phyloP scores from a whole-genome alignment of 768 basidiomycete genomes.

The Trametes elegans region DNA sequence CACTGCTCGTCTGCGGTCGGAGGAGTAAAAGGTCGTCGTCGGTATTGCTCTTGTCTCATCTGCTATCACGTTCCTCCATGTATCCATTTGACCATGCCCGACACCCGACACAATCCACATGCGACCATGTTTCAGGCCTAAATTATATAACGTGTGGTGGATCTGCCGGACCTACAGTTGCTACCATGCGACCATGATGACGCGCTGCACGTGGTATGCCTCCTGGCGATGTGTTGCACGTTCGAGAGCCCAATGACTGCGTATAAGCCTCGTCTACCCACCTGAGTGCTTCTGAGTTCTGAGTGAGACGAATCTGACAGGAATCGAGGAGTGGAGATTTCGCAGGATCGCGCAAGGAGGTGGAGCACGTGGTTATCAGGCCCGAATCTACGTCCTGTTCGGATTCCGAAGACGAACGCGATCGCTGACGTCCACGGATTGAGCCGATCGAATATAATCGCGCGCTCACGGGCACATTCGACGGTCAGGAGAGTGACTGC shows the following conservation, averaged over 20 bases:
- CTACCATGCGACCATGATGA: no score
- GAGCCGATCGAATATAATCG: background rate
- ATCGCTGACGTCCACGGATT: constrained; percentile 4
- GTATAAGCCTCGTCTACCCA: no score
- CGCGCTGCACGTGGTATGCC: no score
- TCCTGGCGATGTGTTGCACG: no score
- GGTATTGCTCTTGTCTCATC: constrained; percentile 27
- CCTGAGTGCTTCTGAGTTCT: no score
- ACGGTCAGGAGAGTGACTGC: background rate
- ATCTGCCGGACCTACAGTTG: no score
- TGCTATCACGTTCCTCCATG: constrained; percentile 43
- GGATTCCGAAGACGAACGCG: background rate
- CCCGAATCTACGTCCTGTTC: background rate
- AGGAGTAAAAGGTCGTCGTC: constrained; percentile 62
- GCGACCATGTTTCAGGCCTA: constrained; percentile 44
- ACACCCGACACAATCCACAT: constrained; percentile 47
- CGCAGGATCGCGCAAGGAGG: background rate
- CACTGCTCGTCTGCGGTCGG: constrained; percentile 88
- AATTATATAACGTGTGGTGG: background rate
- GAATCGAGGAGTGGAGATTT: no score
- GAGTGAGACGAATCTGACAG: no score
- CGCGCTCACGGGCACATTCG: background rate
- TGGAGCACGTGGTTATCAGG: background rate
- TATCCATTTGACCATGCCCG: constrained; percentile 51
- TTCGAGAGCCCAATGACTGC: background rate